Percentiles rank a stretch among this genome's conserved stretches.
phyloP scores from a whole-genome alignment of 2,329 filamentous ascomycete species.

The Fusarium torreyae region DNA sequence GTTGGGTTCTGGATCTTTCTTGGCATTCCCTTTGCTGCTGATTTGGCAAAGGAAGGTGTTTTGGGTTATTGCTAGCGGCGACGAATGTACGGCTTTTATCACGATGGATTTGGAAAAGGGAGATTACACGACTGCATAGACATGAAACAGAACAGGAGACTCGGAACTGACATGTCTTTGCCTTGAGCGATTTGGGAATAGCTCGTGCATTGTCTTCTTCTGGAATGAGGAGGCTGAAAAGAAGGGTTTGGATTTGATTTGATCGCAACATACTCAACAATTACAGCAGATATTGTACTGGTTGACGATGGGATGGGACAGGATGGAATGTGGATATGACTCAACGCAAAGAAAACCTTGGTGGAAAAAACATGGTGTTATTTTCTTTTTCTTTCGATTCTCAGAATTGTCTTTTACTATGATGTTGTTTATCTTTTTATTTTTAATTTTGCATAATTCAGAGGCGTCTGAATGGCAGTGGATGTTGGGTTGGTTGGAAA shows the following conservation, averaged over 20 bases:
- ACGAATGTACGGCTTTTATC: slow-evolving; percentile 32
- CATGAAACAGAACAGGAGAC: slow-evolving; percentile 19
- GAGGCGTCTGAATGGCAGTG: slow-evolving; percentile 37
- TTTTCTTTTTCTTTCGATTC: slow-evolving; percentile 38
- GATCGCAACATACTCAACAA: slow-evolving; percentile 5
- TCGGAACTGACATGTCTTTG: not conserved
- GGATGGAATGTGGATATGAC: slow-evolving; percentile 39
- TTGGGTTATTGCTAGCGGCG: slow-evolving; percentile 15
- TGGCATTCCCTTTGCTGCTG: slow-evolving; percentile 18
- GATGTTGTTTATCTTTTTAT: slow-evolving; percentile 18
- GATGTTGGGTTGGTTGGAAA: slow-evolving; percentile 19
- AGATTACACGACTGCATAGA: slow-evolving; percentile 21
- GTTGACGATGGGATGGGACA: slow-evolving; percentile 36
- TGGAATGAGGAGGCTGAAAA: no score
- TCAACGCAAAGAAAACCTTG: slow-evolving; percentile 36
- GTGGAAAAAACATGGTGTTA: slow-evolving; percentile 32
- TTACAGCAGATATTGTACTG: slow-evolving; percentile 36
- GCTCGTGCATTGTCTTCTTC: no score
- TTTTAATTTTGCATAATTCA: slow-evolving; percentile 36
- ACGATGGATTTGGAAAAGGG: slow-evolving; percentile 17
- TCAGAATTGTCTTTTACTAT: slow-evolving; percentile 40
- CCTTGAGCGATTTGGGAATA: not conserved
- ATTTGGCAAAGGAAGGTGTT: slow-evolving; percentile 28
- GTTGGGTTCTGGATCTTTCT: slow-evolving; percentile 32
- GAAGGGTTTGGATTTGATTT: not conserved